phyloP scores from a whole-genome alignment of 1,139 yeast genomes.

The Debaryomyces psychrophilus region DNA sequence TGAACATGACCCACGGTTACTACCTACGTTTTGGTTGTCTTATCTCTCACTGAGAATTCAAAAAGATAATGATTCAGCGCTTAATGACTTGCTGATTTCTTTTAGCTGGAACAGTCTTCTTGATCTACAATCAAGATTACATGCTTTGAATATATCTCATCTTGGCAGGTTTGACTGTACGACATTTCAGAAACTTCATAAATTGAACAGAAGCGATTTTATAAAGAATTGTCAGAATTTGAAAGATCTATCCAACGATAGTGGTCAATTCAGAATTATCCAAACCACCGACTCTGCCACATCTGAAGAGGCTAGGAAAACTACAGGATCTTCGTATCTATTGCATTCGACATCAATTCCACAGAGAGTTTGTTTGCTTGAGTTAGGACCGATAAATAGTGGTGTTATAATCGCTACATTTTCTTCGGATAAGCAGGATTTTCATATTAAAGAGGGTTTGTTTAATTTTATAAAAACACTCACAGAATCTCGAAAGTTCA shows the following conservation, averaged over 20 bases:
- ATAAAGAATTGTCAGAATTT: slow-evolving; percentile 8
- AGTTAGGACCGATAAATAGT: slow-evolving; percentile 15
- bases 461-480: neutral
- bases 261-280: slow-evolving; percentile 10
- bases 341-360: slow-evolving; percentile 20
- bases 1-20: slow-evolving; percentile 22
- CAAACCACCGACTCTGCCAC: slow-evolving; percentile 13
- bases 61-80: slow-evolving; percentile 1
- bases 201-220: slow-evolving; percentile 6
- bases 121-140: slow-evolving; percentile 11
- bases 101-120: slow-evolving; percentile 24
- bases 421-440: neutral
- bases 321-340: slow-evolving; percentile 19
- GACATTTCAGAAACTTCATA: slow-evolving; percentile 3
- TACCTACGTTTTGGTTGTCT: slow-evolving; percentile 21
- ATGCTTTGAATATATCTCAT: neutral
- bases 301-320: slow-evolving; percentile 15
- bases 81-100: slow-evolving; percentile 17
- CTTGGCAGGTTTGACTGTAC: slow-evolving; percentile 7
- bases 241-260: neutral
- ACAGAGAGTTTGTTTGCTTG: slow-evolving; percentile 18
- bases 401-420: slow-evolving; percentile 13
- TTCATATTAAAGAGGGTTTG: slow-evolving; percentile 10
- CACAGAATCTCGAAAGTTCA: neutral
- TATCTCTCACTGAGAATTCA: slow-evolving; percentile 8